Conservation (phyloP, 2,329 filamentous ascomycete genomes). For the Ophiocordyceps camponoti-leonardi region DNA sequence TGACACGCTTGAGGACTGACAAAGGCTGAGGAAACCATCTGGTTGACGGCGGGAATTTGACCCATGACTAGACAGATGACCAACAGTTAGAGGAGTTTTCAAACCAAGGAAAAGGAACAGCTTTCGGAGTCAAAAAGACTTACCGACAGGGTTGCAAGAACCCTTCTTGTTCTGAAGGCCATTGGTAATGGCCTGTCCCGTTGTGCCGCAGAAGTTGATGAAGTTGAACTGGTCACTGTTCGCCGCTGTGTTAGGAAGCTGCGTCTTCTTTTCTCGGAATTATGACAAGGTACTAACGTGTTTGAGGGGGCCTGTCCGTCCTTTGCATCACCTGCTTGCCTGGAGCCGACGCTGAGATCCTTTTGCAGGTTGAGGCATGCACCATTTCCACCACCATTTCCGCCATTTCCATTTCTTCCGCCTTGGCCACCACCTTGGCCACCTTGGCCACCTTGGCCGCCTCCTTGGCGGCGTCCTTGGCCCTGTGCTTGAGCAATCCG, state of each 20-base stretch:
- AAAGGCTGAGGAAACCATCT: slow-evolving; percentile 42
- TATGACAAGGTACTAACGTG: slow-evolving; percentile 24
- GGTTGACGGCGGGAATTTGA: slow-evolving; percentile 33
- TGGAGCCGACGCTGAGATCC: not conserved
- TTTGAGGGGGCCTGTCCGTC: slow-evolving; percentile 15
- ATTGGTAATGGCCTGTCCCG: slow-evolving; percentile 37
- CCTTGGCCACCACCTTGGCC: no score
- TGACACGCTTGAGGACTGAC: slow-evolving; percentile 33
- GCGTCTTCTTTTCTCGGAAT: not conserved
- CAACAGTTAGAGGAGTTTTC: no score
- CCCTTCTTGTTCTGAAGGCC: slow-evolving; percentile 38
- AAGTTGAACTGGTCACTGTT: slow-evolving; percentile 36
- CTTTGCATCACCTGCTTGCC: not conserved
- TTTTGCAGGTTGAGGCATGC: not conserved
- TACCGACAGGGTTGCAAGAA: slow-evolving; percentile 43
- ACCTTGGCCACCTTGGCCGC: no score
- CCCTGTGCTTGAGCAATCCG: not conserved
- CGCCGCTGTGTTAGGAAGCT: slow-evolving; percentile 3
- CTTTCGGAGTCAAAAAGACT: no score
- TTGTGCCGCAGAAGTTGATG: slow-evolving; percentile 39
- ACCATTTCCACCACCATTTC: no score
- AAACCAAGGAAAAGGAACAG: no score
- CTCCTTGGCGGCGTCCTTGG: no score
- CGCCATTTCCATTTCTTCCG: no score
- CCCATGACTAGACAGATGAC: slow-evolving; percentile 40